These are phyloP conservation scores for Globisporangium uncinulatum DNA, from an alignment of 352 stramenopile genomes.

Conservation along the genomic window DNA sequence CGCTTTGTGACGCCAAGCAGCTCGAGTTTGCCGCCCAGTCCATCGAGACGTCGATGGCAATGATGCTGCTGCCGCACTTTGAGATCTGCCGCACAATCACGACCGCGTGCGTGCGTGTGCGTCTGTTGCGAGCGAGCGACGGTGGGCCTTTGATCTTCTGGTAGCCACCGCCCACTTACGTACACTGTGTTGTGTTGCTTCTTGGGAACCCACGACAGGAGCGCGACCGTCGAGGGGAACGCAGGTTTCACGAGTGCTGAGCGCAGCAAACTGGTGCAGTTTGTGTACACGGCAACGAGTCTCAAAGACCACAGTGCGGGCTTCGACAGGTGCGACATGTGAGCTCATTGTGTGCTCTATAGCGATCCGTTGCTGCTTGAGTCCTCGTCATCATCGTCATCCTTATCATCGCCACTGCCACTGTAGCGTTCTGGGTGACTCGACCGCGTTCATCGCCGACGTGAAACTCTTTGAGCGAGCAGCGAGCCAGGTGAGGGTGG, in stretches of 20 bases:
- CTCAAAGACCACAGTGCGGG: conserved; percentile 21
- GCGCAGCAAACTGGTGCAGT: conserved; percentile 22
- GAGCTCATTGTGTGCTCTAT: not conserved
- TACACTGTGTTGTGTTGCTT: not conserved
- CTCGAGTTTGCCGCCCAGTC: conserved; percentile 29
- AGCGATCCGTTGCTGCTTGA: not conserved
- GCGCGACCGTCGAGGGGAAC: conserved; percentile 28
- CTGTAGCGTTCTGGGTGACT: conserved; percentile 28
- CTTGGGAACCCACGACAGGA: conserved; percentile 13
- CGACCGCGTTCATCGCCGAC: conserved; percentile 19
- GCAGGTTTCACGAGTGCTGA: conserved; percentile 21
- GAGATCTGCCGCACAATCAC: conserved; percentile 53
- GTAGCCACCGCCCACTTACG: not conserved
- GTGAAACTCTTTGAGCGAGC: conserved; percentile 49
- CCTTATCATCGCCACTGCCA: not conserved
- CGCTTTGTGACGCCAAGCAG: conserved; percentile 28
- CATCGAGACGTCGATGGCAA: conserved; percentile 42
- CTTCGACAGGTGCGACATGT: conserved; percentile 21
- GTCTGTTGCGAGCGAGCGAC: not conserved
- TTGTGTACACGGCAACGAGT: conserved; percentile 23
- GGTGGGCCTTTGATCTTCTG: not conserved
- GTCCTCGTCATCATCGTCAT: not conserved
- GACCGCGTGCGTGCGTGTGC: conserved; percentile 27
- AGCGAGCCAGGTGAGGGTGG: conserved; percentile 26
- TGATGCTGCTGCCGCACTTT: conserved; percentile 44